These are phyloP conservation scores for Kluyveromyces dobzhanskii DNA, from an alignment of 805 yeast genomes.

Conservation along the genomic window DNA sequence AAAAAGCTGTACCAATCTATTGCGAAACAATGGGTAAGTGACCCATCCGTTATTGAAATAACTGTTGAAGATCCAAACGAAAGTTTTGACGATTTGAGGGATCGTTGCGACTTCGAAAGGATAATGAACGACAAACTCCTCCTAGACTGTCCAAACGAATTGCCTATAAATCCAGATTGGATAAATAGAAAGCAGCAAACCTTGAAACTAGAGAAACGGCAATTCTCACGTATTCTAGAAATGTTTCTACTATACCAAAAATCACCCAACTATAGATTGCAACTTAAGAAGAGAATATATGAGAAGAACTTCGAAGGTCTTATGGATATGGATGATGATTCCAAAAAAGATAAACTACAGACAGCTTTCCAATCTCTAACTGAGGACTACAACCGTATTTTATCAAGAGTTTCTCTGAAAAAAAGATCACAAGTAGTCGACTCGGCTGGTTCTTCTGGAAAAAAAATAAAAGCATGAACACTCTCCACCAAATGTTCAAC, in stretches of 20 bases:
- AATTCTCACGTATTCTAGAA: slow-evolving; percentile 69
- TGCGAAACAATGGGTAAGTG: slow-evolving; percentile 45
- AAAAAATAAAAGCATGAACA: neutral
- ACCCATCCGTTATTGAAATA: slow-evolving; percentile 51
- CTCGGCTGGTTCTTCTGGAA: neutral
- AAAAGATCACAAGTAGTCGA: neutral
- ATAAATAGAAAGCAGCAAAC: slow-evolving; percentile 28
- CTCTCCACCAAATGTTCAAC: no score
- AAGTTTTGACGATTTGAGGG: slow-evolving; percentile 83
- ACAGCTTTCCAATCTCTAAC: slow-evolving; percentile 63
- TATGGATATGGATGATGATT: slow-evolving; percentile 50
- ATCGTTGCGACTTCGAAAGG: slow-evolving; percentile 62
- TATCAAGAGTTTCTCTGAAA: slow-evolving; percentile 20
- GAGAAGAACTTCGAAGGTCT: slow-evolving; percentile 76
- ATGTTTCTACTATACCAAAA: slow-evolving; percentile 47
- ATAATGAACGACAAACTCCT: slow-evolving; percentile 31
- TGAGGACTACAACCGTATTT: slow-evolving; percentile 61
- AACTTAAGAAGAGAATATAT: slow-evolving; percentile 68
- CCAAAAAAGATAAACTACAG: slow-evolving; percentile 62
- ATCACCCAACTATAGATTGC: slow-evolving; percentile 37
- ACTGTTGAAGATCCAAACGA: slow-evolving; percentile 95
- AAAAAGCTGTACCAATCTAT: slow-evolving; percentile 51
- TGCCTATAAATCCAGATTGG: slow-evolving; percentile 32
- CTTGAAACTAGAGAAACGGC: slow-evolving; percentile 66
- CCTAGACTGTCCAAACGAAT: slow-evolving; percentile 21